Percentiles rank a stretch among this genome's conserved stretches.
Conservation (phyloP, 805 yeast species). For the Zygotorulaspora chibaensis region DNA sequence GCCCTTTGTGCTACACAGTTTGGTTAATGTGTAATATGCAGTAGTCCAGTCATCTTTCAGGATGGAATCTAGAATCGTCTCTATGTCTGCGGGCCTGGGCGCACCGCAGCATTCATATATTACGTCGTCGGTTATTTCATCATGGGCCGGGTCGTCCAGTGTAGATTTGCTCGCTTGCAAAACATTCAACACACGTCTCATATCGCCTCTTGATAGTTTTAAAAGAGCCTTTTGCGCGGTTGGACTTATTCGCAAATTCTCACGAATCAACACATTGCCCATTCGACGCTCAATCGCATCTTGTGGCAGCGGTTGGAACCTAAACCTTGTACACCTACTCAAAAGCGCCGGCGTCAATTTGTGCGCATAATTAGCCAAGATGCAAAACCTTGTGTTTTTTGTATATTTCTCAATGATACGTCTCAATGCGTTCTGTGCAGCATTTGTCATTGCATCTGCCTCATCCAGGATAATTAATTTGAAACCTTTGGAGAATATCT, state of each 20-base stretch:
- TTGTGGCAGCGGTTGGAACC: slow-evolving; percentile 77
- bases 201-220: slow-evolving; percentile 82
- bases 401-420: slow-evolving; percentile 85
- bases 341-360: slow-evolving; percentile 91
- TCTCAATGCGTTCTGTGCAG: slow-evolving; percentile 79
- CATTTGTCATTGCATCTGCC: slow-evolving; percentile 91
- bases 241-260: slow-evolving; percentile 51
- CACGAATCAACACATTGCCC: slow-evolving; percentile 62
- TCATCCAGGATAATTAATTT: slow-evolving; percentile 91
- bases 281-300: slow-evolving; percentile 67
- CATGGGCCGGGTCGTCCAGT: slow-evolving; percentile 42
- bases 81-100: slow-evolving; percentile 84
- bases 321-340: slow-evolving; percentile 91
- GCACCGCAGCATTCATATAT: slow-evolving; percentile 94
- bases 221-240: slow-evolving; percentile 66
- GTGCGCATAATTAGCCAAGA: slow-evolving; percentile 92
- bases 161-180: slow-evolving; percentile 92
- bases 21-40: slow-evolving; percentile 60
- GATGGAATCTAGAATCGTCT: slow-evolving; percentile 68
- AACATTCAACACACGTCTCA: slow-evolving; percentile 92
- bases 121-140: slow-evolving; percentile 64
- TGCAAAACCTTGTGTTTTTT: slow-evolving; percentile 91
- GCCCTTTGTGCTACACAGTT: slow-evolving; percentile 68
- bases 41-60: slow-evolving; percentile 87
- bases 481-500: slow-evolving; percentile 81